Percentiles rank a stretch among this genome's conserved stretches.
Conservation (phyloP, 106 monocot genomes). For the Dioscorea alata region DNA sequence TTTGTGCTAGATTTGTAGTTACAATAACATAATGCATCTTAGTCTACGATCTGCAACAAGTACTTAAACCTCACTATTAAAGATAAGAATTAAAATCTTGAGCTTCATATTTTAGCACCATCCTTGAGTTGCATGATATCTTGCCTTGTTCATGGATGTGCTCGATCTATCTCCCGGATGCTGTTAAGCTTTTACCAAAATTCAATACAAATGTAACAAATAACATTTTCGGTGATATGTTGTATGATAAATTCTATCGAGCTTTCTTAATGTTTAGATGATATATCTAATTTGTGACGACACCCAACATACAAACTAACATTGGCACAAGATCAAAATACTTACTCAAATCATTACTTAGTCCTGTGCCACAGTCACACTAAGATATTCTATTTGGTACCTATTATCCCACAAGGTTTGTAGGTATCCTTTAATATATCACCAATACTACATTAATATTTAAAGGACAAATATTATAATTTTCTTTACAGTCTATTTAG, state of each 20-base stretch:
- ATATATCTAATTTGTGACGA: not conserved
- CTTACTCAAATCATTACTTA: constrained; percentile 26
- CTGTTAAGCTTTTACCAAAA: too few species aligned
- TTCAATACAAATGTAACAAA: too few species aligned
- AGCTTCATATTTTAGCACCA: too few species aligned
- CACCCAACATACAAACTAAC: not conserved
- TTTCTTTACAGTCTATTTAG: not conserved
- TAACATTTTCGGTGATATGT: too few species aligned
- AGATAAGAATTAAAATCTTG: too few species aligned
- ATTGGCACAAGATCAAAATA: not conserved
- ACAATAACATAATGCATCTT: too few species aligned
- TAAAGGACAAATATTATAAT: not conserved
- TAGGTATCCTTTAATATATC: constrained; percentile 86
- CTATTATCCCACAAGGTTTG: constrained; percentile 81
- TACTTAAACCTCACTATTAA: too few species aligned
- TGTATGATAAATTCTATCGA: not conserved
- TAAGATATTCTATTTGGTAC: constrained; percentile 81
- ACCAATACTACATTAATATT: constrained; percentile 46
- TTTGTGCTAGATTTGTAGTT: too few species aligned
- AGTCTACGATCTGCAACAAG: too few species aligned
- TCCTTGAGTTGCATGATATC: too few species aligned
- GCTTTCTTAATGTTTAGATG: not conserved
- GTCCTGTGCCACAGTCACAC: constrained; percentile 73
- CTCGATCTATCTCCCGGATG: too few species aligned
- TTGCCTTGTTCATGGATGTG: too few species aligned